phyloP scores from a whole-genome alignment of 345 rosid species.

The Bruguiera sexangula region DNA sequence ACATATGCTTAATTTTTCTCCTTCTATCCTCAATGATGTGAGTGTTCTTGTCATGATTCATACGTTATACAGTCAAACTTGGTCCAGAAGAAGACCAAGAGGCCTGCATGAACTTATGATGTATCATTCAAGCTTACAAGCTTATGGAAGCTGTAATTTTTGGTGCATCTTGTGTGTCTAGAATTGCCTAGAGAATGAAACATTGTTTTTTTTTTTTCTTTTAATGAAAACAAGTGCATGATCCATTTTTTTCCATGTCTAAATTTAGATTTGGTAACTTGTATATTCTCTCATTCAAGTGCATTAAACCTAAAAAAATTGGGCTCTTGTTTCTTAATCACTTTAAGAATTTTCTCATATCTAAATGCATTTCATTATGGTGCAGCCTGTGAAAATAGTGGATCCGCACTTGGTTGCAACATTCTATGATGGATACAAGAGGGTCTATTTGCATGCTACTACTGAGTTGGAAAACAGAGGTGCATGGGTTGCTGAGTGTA shows the following conservation, averaged over 20 bases:
- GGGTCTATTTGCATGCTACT: slow-evolving; percentile 76
- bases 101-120: background rate
- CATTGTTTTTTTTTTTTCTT: no score
- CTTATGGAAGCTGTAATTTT: no score
- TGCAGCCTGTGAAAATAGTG: slow-evolving; percentile 90
- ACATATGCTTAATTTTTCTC: background rate
- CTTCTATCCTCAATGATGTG: background rate
- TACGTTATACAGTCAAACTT: background rate
- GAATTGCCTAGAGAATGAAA: no score
- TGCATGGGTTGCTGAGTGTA: slow-evolving; percentile 63
- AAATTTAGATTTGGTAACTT: no score
- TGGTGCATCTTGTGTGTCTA: no score
- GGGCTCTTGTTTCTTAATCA: no score
- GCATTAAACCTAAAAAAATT: no score
- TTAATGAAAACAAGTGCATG: no score
- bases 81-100: background rate
- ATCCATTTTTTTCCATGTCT: no score
- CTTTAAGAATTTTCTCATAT: no score
- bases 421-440: slow-evolving; percentile 64
- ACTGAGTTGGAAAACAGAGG: slow-evolving; percentile 77
- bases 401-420: slow-evolving; percentile 97
- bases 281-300: no score
- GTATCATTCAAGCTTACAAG: background rate
- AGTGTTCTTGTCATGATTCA: slow-evolving; percentile 1
- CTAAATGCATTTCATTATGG: slow-evolving; percentile 6